A percentile compares a stretch with the other conserved stretches of the same genome.
phyloP scores from a whole-genome alignment of 202 grass and related monocot species.

The Dendrocalamus latiflorus region DNA sequence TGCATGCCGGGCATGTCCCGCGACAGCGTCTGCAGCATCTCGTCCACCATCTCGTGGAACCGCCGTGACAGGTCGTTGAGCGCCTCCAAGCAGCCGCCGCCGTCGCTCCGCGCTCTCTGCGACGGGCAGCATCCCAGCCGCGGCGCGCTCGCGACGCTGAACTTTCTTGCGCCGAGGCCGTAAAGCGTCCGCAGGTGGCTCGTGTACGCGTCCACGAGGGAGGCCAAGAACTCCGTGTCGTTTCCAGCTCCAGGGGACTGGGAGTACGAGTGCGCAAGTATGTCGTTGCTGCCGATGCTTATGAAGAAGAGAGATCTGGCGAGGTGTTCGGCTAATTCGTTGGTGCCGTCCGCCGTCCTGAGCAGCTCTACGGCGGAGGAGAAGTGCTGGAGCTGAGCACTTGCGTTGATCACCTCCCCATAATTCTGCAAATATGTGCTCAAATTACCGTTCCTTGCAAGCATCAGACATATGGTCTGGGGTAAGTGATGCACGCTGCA shows the following conservation, averaged over 20 bases:
- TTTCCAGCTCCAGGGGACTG: too few species aligned
- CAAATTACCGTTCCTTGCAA: neutral
- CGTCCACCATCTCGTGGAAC: too few species aligned
- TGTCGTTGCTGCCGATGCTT: constrained; percentile 48
- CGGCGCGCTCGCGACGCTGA: constrained; percentile 30
- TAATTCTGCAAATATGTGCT: neutral
- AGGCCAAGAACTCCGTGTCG: neutral
- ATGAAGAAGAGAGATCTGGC: constrained; percentile 46
- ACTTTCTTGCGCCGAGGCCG: constrained; percentile 34
- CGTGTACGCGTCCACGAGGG: constrained; percentile 5
- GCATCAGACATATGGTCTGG: neutral
- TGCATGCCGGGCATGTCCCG: neutral
- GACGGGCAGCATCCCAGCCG: constrained; percentile 24
- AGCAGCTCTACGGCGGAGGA: neutral
- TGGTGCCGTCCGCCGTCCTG: neutral
- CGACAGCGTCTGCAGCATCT: too few species aligned
- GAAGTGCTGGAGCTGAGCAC: constrained; percentile 25
- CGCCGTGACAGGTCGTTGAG: neutral
- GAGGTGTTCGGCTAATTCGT: neutral
- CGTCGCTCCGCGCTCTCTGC: neutral
- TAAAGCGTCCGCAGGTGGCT: constrained; percentile 25
- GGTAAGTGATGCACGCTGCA: too few species aligned
- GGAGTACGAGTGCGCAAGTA: constrained; percentile 11
- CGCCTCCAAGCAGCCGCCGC: neutral
- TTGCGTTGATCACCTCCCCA: neutral